Percentiles rank a stretch among this genome's conserved stretches.
Evolutionary conservation across 2,329 filamentous ascomycete species (phyloP).

Genomic region (Zalaria obscura): DNA sequence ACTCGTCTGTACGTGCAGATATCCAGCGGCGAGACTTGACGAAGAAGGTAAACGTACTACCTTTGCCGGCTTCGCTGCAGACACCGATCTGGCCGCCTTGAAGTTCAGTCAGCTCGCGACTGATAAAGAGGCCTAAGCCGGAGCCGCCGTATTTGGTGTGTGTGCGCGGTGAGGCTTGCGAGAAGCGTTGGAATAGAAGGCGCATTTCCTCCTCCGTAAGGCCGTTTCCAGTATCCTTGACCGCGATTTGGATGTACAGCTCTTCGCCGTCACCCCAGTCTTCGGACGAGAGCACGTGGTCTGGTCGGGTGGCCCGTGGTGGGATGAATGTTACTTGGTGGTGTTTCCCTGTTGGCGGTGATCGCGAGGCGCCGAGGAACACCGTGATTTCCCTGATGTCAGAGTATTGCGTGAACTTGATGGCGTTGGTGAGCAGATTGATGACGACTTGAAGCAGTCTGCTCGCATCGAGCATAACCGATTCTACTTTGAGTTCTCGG

Average conservation of each 20-base stretch:
- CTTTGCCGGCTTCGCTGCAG: conserved; percentile 40
- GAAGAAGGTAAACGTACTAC: conserved; percentile 53
- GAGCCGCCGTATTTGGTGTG: conserved; percentile 56
- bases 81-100: conserved; percentile 56
- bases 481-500: conserved; percentile 16
- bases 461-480: conserved; percentile 27
- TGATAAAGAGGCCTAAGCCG: conserved; percentile 55
- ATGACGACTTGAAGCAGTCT: conserved; percentile 29
- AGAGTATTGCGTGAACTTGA: conserved; percentile 30
- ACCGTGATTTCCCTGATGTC: conserved; percentile 21
- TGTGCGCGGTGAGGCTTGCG: conserved; percentile 51
- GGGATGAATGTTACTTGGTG: conserved; percentile 20
- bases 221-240: conserved; percentile 22
- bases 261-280: conserved; percentile 23
- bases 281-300: conserved; percentile 6
- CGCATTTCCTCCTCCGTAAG: conserved; percentile 18
- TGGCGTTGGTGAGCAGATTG: conserved; percentile 29
- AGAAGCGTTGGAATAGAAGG: conserved; percentile 51
- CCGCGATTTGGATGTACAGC: conserved; percentile 21
- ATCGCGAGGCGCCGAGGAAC: conserved; percentile 19
- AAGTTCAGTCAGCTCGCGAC: conserved; percentile 49
- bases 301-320: conserved; percentile 8
- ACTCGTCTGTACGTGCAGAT: not conserved
- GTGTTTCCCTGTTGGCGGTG: conserved; percentile 17
- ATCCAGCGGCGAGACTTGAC: conserved; percentile 39